Conservation (phyloP, 2,329 filamentous ascomycete genomes). For the Fonsecaea nubica region DNA sequence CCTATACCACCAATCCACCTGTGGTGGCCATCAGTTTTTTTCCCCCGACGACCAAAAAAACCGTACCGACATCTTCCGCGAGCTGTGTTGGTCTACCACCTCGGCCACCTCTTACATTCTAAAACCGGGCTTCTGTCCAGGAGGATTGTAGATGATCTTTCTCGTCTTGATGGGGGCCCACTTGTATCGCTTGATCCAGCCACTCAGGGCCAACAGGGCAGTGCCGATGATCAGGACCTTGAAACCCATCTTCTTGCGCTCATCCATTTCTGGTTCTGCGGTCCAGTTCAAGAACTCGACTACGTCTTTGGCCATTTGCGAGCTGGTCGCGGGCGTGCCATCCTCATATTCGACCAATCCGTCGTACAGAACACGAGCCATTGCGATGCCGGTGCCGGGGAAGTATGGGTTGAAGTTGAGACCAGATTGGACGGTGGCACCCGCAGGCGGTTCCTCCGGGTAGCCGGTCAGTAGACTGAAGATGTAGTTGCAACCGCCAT, state of each 20-base stretch:
- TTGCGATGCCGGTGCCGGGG: constrained; percentile 93
- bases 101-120: constrained; percentile 14
- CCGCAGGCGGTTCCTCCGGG: constrained; percentile 92
- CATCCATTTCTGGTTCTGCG: constrained; percentile 98
- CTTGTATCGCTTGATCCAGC: constrained; percentile 99
- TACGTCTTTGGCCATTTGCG: constrained; percentile 99
- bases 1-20: constrained; percentile 9
- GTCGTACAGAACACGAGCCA: constrained; percentile 98
- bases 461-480: constrained; percentile 97
- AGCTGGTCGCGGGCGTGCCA: constrained; percentile 88
- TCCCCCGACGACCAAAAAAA: neutral
- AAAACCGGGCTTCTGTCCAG: constrained; percentile 18
- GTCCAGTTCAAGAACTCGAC: constrained; percentile 99
- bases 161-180: constrained; percentile 95
- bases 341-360: constrained; percentile 98
- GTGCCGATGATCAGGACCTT: constrained; percentile 86
- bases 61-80: neutral
- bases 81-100: neutral
- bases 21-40: constrained; percentile 1
- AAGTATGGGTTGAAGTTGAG: constrained; percentile 99
- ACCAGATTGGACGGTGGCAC: constrained; percentile 81
- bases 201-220: constrained; percentile 80
- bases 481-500: constrained; percentile 98
- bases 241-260: constrained; percentile 99
- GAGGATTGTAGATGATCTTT: constrained; percentile 82